phyloP scores from a whole-genome alignment of 805 yeast species.

The Martiniozyma abietophila region DNA sequence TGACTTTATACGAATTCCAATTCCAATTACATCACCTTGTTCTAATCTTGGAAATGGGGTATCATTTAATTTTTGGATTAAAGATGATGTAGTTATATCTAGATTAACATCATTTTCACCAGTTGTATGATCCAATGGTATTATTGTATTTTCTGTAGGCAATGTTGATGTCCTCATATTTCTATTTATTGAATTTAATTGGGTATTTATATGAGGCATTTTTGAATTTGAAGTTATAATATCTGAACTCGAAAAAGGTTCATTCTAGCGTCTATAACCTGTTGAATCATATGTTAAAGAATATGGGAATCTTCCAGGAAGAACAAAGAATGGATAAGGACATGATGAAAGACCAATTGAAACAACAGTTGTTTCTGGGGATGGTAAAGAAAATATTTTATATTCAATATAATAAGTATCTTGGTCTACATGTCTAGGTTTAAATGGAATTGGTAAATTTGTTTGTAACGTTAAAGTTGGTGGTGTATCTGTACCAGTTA shows the following conservation, averaged over 20 bases:
- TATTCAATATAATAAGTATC: slow-evolving; percentile 86
- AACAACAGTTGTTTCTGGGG: slow-evolving; percentile 33
- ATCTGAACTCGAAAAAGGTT: slow-evolving; percentile 42
- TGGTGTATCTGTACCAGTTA: slow-evolving; percentile 23
- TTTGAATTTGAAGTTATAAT: slow-evolving; percentile 22
- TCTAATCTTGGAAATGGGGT: slow-evolving; percentile 46
- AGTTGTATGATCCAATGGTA: slow-evolving; percentile 2
- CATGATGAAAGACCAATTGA: slow-evolving; percentile 75
- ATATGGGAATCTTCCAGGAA: slow-evolving; percentile 85
- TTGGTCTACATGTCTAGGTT: slow-evolving; percentile 37
- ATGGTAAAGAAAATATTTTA: slow-evolving; percentile 63
- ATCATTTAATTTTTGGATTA: too few relatives aligned
- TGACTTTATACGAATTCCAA: slow-evolving; percentile 74
- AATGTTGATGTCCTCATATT: slow-evolving; percentile 2
- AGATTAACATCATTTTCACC: background rate
- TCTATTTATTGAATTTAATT: slow-evolving; percentile 1
- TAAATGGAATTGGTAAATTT: slow-evolving; percentile 68
- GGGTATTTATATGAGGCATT: slow-evolving; percentile 37
- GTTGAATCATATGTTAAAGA: slow-evolving; percentile 83
- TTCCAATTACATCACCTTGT: slow-evolving; percentile 88
- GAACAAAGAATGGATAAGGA: slow-evolving; percentile 89
- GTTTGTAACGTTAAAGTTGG: slow-evolving; percentile 49
- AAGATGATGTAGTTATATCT: too few relatives aligned
- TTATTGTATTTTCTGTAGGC: too few relatives aligned
- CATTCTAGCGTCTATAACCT: slow-evolving; percentile 72